Evolutionary conservation across 176 grass and related monocot species (phyloP), one percentile per base, ranked within the genome.

Genomic region (Eleusine coracana): DNA sequence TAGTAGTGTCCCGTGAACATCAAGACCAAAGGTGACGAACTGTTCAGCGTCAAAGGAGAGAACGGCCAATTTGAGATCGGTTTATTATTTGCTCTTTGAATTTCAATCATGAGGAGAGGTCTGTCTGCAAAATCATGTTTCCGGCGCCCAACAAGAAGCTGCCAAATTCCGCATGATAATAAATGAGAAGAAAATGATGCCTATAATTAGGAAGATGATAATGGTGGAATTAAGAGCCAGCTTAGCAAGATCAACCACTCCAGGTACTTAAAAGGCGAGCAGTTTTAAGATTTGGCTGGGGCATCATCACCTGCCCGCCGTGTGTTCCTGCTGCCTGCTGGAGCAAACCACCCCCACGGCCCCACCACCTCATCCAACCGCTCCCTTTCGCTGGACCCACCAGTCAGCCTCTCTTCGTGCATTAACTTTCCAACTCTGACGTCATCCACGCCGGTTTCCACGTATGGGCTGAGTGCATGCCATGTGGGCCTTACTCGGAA

Each of bases 271-370:
- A 87, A 77, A 48, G 45, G 17, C 36, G 1, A 62, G 15, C 25
- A 67, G 77, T 5, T 81, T 81, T 75, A 38, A 1, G 55, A 58
- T n/a, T 58, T 54, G 56, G 28, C 9, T 31, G 5, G 13, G 59
- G 31, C 31, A 34, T 34, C 31, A 34, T 34, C 31, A 12, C 4
- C 40, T 7, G 7, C 40, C 40, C 40, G 40, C 40, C 40, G 40
- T 42, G 40, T 42, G 40, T 42, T 42, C 40, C 39, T 3, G 40
- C 5, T 44, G 40, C 41, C 41, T 9, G 41, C 41, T 44, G 41
- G 84, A 68, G 73, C 41, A 78, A 75, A 80, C 83, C 49, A 77
- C 71, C 2, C 80, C 73, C 63, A 61, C 51, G 25, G 25, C 84
- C 41, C 17, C 14, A 51, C 9, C 49, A 46, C 8, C 44, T 2